Percentiles rank a stretch among this genome's conserved stretches.
These are phyloP conservation scores for Aspergillus pseudoviridinutans DNA, from an alignment of 2,329 filamentous ascomycete genomes.

Conservation along the genomic window DNA sequence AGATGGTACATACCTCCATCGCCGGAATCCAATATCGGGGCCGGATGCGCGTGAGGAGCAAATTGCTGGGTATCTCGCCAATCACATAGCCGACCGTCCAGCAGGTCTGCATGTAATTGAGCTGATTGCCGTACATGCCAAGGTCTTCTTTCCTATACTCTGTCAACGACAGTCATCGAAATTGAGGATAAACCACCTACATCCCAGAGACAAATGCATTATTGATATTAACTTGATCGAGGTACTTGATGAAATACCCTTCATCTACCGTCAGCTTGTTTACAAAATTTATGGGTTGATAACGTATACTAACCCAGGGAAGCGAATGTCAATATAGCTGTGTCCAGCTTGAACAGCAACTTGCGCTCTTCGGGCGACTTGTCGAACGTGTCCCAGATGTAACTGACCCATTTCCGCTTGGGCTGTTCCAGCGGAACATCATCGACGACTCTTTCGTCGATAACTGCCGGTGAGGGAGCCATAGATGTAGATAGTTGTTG, in stretches of 20 bases:
- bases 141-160: slow-evolving; percentile 49
- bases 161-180: neutral
- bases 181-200: slow-evolving; percentile 19
- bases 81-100: slow-evolving; percentile 61
- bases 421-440: slow-evolving; percentile 19
- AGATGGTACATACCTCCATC: slow-evolving; percentile 35
- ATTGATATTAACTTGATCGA: slow-evolving; percentile 45
- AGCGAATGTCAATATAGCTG: slow-evolving; percentile 47
- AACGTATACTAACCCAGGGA: slow-evolving; percentile 30
- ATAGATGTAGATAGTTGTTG: slow-evolving; percentile 5
- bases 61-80: slow-evolving; percentile 49
- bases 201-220: slow-evolving; percentile 48
- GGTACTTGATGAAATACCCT: slow-evolving; percentile 51
- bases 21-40: slow-evolving; percentile 48
- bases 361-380: slow-evolving; percentile 48
- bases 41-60: slow-evolving; percentile 48
- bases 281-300: neutral
- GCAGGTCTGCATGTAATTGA: slow-evolving; percentile 54
- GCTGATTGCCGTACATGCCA: slow-evolving; percentile 49
- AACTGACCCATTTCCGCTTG: slow-evolving; percentile 46
- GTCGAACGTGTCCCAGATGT: slow-evolving; percentile 52
- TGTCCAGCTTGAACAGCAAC: slow-evolving; percentile 49
- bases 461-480: slow-evolving; percentile 8
- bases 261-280: neutral
- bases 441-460: slow-evolving; percentile 13